Evolutionary conservation across 768 basidiomycete genomes (phyloP).

Genomic region (Auriscalpium microsporum): DNA sequence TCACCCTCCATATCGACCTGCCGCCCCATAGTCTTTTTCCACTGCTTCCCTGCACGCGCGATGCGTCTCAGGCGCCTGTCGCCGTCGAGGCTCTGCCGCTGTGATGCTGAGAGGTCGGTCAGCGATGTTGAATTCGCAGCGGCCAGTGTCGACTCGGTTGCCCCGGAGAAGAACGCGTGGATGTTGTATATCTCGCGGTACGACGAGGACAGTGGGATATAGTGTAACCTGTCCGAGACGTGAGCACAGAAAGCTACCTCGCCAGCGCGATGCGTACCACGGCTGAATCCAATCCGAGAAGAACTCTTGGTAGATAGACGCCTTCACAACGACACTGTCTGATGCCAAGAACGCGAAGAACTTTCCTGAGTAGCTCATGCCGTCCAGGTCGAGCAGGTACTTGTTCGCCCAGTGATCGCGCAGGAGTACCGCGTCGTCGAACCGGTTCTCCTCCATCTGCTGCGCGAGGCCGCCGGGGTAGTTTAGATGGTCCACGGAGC

Average conservation of each 20-base stretch:
- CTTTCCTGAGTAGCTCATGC: constrained; percentile 89
- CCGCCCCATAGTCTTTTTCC: constrained; percentile 80
- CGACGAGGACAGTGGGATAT: constrained; percentile 79
- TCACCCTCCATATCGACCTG: constrained; percentile 79
- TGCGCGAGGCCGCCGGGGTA: constrained; percentile 72
- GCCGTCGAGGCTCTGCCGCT: constrained; percentile 41
- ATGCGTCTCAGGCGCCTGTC: constrained; percentile 72
- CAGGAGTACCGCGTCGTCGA: constrained; percentile 68
- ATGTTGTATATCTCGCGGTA: constrained; percentile 94
- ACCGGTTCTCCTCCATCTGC: constrained; percentile 56
- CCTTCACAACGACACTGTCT: constrained; percentile 84
- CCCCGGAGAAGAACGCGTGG: constrained; percentile 87
- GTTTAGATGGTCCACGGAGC: constrained; percentile 54
- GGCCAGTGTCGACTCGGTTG: constrained; percentile 49
- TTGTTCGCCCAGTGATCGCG: constrained; percentile 91
- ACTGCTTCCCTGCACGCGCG: constrained; percentile 85
- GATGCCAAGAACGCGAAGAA: constrained; percentile 82
- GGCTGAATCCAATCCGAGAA: constrained; percentile 90
- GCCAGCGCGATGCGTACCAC: constrained; percentile 40
- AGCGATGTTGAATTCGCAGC: constrained; percentile 42
- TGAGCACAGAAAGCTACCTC: not conserved
- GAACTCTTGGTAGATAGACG: constrained; percentile 87
- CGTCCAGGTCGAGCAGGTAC: constrained; percentile 84
- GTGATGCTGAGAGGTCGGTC: constrained; percentile 23
- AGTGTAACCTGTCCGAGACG: constrained; percentile 66